These are phyloP conservation scores for Lojkania enalia DNA, from an alignment of 2,329 filamentous ascomycete genomes.

Conservation along the genomic window DNA sequence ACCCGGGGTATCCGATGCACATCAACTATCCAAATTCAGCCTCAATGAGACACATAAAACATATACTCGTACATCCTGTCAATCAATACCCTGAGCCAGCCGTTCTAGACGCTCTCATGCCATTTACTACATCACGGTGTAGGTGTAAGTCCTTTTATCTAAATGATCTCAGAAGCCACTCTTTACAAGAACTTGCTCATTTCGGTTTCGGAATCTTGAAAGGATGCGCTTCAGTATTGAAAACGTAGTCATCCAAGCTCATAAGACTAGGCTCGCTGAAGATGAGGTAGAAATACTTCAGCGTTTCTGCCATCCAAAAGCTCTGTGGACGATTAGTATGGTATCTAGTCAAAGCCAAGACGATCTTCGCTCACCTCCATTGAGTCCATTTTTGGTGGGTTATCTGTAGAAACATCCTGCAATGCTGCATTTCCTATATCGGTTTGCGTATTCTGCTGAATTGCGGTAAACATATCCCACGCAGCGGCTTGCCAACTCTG, in stretches of 20 bases:
- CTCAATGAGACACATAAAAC: no score
- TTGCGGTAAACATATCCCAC: conserved; percentile 56
- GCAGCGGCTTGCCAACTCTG: conserved; percentile 50
- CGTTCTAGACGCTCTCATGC: no score
- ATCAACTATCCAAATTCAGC: no score
- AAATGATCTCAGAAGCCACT: no score
- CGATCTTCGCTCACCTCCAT: conserved; percentile 46
- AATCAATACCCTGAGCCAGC: no score
- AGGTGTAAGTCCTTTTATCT: no score
- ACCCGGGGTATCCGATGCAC: no score
- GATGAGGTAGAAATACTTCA: conserved; percentile 55
- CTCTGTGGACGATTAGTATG: conserved; percentile 33
- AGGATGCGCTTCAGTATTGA: conserved; percentile 55
- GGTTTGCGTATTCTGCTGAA: conserved; percentile 48
- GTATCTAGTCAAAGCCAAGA: neutral
- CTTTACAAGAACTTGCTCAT: no score
- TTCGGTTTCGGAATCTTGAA: conserved; percentile 35
- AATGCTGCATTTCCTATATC: conserved; percentile 52
- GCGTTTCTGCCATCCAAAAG: conserved; percentile 55
- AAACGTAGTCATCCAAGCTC: conserved; percentile 51
- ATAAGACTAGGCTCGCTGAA: conserved; percentile 50
- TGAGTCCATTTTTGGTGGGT: conserved; percentile 45
- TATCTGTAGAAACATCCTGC: conserved; percentile 46
- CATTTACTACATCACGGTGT: no score
- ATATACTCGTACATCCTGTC: no score